Evolutionary conservation across 2,329 filamentous ascomycete genomes (phyloP), one percentile per base, ranked within the genome.

Genomic region (Colletotrichum lentis): DNA sequence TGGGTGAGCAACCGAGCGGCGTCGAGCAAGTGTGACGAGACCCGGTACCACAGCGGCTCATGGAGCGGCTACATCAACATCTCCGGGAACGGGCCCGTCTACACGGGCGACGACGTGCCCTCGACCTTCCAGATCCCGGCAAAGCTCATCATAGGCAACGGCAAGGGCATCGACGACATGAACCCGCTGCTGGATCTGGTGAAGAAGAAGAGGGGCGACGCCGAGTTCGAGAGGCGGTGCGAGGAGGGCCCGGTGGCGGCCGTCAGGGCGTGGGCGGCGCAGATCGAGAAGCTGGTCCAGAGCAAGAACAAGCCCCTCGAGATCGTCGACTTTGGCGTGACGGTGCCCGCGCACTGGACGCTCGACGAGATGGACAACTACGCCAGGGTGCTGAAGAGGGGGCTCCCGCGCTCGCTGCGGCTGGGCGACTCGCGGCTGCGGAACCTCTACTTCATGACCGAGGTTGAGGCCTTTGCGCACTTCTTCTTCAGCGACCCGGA

Each of bases 121-220:
- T 20, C 67, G 63, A 4, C 31, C 55, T 11, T 60, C 47, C 39
- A 67, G 57, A 8, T 73, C 55, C 20, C 55, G 49, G 50, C 50
- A 14, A 62, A 62, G 20, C 16, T 56, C 61, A 12, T 63, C 10
- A 7, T 57, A 2, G 16, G 60, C 11, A 41, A 35, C 4, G 61
- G 35, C 4, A 50, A 12, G 31, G 50, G 50, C n/a, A 1, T 49
- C 20, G 52, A 57, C 6, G 5, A 3, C 1, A 67, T 62, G 18
- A 72, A 70, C 35, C 62, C 69, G 1, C 64, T 73, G 47, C 67
- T 71, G 35, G 7, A 47, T 8, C 43, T 69, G 31, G 62, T 59
- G 1, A 5, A 60, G 24, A 5, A 20, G 39, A 24, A 14, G 5
- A 22, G 37, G 6, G n/a, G 22, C 2, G 4, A 53, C 14, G 7